Percentiles rank a stretch among this genome's conserved stretches.
phyloP scores from a whole-genome alignment of 2,329 filamentous ascomycete genomes.

The Paecilomyces sp. region DNA sequence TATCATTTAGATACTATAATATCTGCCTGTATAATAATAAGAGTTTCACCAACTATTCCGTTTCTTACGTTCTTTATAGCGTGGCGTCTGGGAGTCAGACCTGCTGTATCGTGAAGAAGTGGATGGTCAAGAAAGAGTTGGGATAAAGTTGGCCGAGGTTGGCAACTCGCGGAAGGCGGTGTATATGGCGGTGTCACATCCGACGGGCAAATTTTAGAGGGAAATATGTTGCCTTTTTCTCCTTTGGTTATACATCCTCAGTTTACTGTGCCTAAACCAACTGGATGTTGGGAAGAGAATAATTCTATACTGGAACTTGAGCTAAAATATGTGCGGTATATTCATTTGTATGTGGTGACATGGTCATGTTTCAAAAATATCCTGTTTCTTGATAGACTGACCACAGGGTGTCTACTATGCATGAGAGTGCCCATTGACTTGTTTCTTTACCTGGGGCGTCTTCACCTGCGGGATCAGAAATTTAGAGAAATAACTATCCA shows the following conservation, averaged over 20 bases:
- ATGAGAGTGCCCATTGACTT: not conserved
- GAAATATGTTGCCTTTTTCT: not conserved
- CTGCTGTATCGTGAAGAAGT: no score
- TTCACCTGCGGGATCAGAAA: not conserved
- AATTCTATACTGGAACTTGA: not conserved
- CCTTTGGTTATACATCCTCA: not conserved
- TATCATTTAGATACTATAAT: no score
- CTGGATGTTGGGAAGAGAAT: not conserved
- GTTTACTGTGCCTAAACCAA: not conserved
- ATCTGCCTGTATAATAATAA: no score
- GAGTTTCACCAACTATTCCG: no score
- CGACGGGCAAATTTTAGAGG: not conserved
- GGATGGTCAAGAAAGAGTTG: no score
- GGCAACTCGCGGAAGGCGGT: no score
- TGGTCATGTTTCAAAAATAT: not conserved
- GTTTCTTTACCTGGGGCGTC: not conserved
- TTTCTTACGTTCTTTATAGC: no score
- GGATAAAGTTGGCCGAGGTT: no score
- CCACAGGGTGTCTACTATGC: not conserved
- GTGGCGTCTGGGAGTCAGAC: no score
- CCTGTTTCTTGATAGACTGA: not conserved
- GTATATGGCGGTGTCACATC: no score
- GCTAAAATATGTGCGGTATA: not conserved
- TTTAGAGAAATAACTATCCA: not conserved
- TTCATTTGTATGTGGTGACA: not conserved